Base-by-base conservation (phyloP, 805 yeast genomes). In the Candida sakaeoensis region DNA sequence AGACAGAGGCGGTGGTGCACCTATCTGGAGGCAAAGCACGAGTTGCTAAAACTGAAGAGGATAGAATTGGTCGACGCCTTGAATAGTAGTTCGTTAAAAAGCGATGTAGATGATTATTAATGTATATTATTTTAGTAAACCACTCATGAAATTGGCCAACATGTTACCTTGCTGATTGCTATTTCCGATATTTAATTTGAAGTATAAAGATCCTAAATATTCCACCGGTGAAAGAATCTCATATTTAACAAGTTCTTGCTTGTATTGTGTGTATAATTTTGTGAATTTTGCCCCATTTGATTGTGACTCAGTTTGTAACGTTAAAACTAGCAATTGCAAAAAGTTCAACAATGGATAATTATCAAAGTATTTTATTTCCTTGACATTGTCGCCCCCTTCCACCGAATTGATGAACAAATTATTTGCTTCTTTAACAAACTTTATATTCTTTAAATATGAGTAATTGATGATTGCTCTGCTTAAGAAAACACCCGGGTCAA, bases 1-100 rank as follows among this genome's bases (percentile, higher is more conserved):
- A 72, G 99, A 43, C 65, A 70, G 23, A 65, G 98, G 39, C 66
- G 77, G 42, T 88, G 97, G 95, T 82, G 85, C 56, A 69, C 75
- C 2, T 85, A 77, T 49, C 57, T 70, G 3, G 86, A 82, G 44
- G 91, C 93, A 1, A 70, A 71, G 39, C 78, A 70, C 43, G 84
- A 82, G 48, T 61, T 87, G 25, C 42, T 57, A 4, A 52, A 63
- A 44, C 72, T 83, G 4, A 74, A 79, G 28, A 63, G 95, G 46
- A 81, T 82, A 1, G 95, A 87, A 57, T 63, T 85, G 42, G 63
- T 79, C 2, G 74, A 69, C 39, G 90, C 88, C 1, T 64, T 86
- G 41, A 74, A 80, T 35, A 61, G 70, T 50, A 79, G 86, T 5
- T 58, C 72, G 34, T 70, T 82, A 8, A 35, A 54, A 8, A 75